Base-by-base conservation (phyloP, 1,284 basidiomycete species). In the Anthracocystis panici-leucophaei region DNA sequence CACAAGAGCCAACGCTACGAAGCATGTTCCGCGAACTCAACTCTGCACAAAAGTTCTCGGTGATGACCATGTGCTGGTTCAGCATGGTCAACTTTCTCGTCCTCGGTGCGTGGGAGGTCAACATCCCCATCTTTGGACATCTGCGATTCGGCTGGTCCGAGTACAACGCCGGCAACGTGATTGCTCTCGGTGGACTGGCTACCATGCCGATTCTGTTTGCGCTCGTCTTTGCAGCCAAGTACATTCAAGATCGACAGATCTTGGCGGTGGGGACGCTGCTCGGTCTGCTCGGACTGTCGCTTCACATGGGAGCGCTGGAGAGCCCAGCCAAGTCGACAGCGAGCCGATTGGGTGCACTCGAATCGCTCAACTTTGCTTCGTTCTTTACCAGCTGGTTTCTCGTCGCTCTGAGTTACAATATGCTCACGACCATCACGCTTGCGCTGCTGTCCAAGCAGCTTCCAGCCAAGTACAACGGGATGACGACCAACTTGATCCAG, bases 301-400 rank as follows among this genome's bases (percentile, higher is more conserved):
- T 77, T 5, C 75, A 77, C 38, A 68, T 74, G 67, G 75, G 71
- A 35, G 59, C 67, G 16, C 60, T 77, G 41, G 68, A 68, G 25
- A 69, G 52, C 25, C 63, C 72, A 7, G 50, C 72, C 12, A 27
- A 50, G 21, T 69, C 66, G 23, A 63, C 66, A 16, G 72, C 66
- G 25, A 41, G 21, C 18, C 23, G 42, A 16, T 29, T 73, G 23
- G 67, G 40, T 3, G 51, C 25, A 38, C 58, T 67, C 14, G 27
- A 40, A 3, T 57, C 56, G 64, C 51, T 75, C 53, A 74, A 65
- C 45, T 74, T 74, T 60, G 71, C 64, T 20, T 68, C 67, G 1
- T 74, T 77, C 67, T 77, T 77, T 25, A 71, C 71, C 10, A 66
- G 67, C 45, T 77, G 75, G 75, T 68, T 74, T 52, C 20, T 77